Conservation (phyloP, 2,329 filamentous ascomycete species). For the Arthrobotrys sinensis region DNA sequence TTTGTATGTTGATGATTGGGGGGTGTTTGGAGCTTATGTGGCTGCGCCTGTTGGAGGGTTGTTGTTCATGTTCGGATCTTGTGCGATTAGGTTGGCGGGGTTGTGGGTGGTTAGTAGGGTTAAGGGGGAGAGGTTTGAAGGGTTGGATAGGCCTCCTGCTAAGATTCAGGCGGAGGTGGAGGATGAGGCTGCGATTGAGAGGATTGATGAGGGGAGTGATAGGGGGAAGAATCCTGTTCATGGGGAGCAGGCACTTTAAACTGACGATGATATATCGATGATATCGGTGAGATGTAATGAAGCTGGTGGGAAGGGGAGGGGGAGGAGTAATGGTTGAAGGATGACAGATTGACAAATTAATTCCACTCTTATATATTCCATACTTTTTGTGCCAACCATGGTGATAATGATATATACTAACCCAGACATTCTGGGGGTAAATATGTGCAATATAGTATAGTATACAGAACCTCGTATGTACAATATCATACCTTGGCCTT, state of each 20-base stretch:
- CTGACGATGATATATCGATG: no score
- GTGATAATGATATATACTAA: neutral
- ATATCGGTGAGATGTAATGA: neutral
- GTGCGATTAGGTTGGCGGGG: constrained; percentile 17
- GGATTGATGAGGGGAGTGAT: constrained; percentile 22
- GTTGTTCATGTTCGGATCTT: constrained; percentile 36
- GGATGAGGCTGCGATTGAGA: neutral
- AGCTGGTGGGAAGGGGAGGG: neutral
- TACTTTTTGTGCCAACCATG: neutral
- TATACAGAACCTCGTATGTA: constrained; percentile 21
- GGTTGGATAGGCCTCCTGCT: constrained; percentile 36
- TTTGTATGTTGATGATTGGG: constrained; percentile 84
- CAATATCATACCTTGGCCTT: constrained; percentile 10
- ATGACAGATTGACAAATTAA: constrained; percentile 6
- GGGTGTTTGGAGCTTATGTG: constrained; percentile 75
- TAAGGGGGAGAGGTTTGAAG: constrained; percentile 41
- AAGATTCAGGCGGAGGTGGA: constrained; percentile 1
- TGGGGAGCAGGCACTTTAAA: neutral
- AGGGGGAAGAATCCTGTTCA: constrained; percentile 1
- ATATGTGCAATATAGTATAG: constrained; percentile 32
- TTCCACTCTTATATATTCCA: constrained; percentile 6
- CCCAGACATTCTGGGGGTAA: neutral
- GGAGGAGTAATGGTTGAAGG: constrained; percentile 5
- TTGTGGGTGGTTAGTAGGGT: constrained; percentile 33
- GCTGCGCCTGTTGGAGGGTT: constrained; percentile 52